Conservation (phyloP, 345 rosid genomes). For the Psidium guajava region DNA sequence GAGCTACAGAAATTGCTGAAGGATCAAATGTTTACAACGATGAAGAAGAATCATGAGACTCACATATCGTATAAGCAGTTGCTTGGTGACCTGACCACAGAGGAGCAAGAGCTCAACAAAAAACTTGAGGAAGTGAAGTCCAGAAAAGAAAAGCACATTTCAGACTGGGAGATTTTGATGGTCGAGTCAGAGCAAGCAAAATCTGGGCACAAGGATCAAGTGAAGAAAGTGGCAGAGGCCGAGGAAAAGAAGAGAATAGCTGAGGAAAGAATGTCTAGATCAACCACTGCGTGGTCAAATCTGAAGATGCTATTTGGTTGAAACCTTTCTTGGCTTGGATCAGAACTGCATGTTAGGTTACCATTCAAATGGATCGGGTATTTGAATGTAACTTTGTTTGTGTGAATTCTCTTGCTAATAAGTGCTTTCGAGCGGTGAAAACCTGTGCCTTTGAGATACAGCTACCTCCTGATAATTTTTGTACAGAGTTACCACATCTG, state of each 20-base stretch:
- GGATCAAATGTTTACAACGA: conserved; percentile 1
- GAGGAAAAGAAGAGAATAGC: conserved; percentile 9
- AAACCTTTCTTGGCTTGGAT: not conserved
- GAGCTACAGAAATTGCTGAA: conserved; percentile 1
- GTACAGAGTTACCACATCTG: not conserved
- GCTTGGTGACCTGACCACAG: not conserved
- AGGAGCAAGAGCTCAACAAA: conserved; percentile 1
- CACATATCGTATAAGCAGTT: not conserved
- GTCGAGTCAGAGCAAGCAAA: not conserved
- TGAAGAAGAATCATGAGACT: conserved; percentile 4
- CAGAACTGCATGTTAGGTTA: not conserved
- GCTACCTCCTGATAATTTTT: not conserved
- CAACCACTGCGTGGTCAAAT: conserved; percentile 6
- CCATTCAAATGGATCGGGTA: too few species aligned
- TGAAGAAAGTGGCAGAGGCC: not conserved
- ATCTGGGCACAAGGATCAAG: not conserved
- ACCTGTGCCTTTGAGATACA: not conserved
- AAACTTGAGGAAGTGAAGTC: not conserved
- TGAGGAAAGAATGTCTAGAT: conserved; percentile 9
- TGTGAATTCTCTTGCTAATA: not conserved
- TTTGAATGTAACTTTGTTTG: not conserved
- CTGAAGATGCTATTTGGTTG: conserved; percentile 1
- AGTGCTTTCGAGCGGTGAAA: not conserved
- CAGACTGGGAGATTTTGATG: conserved; percentile 1
- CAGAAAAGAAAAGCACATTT: not conserved